A percentile compares a stretch with the other conserved stretches of the same genome.
Conservation (phyloP, 2,329 filamentous ascomycete genomes). For the Penicillium psychrosexuale region DNA sequence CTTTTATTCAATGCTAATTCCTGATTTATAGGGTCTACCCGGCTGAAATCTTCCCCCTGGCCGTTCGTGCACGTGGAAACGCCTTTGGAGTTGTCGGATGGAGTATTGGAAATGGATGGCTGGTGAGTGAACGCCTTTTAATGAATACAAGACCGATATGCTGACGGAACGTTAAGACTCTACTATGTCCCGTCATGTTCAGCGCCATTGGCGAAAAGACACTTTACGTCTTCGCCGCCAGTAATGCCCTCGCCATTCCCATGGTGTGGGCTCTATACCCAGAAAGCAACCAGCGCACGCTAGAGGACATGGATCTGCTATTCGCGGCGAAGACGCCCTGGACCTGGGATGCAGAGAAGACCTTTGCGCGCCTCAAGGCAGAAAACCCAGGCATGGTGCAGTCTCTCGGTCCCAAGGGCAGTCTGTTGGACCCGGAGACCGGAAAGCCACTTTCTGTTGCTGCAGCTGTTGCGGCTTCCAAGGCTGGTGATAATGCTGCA, state of each 20-base stretch:
- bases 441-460: slow-evolving; percentile 21
- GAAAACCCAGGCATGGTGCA: slow-evolving; percentile 55
- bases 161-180: slow-evolving; percentile 30
- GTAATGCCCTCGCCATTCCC: slow-evolving; percentile 63
- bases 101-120: slow-evolving; percentile 71
- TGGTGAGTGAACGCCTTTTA: slow-evolving; percentile 37
- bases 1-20: not conserved
- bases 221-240: slow-evolving; percentile 68
- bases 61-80: slow-evolving; percentile 70
- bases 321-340: slow-evolving; percentile 66
- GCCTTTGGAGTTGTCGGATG: slow-evolving; percentile 74
- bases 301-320: slow-evolving; percentile 72
- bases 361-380: slow-evolving; percentile 60
- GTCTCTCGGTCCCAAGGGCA: slow-evolving; percentile 35
- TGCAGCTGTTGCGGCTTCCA: slow-evolving; percentile 1
- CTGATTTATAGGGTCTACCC: slow-evolving; percentile 52
- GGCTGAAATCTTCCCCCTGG: slow-evolving; percentile 70
- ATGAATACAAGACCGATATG: slow-evolving; percentile 14
- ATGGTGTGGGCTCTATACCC: slow-evolving; percentile 73
- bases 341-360: slow-evolving; percentile 68
- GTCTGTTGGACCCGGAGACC: slow-evolving; percentile 32
- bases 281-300: slow-evolving; percentile 68
- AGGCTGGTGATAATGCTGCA: slow-evolving; percentile 4
- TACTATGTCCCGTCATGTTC: slow-evolving; percentile 62
- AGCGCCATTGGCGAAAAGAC: slow-evolving; percentile 65